These are phyloP conservation scores for Ormosia emarginata DNA, from an alignment of 306 rosid genomes.

Conservation along the genomic window DNA sequence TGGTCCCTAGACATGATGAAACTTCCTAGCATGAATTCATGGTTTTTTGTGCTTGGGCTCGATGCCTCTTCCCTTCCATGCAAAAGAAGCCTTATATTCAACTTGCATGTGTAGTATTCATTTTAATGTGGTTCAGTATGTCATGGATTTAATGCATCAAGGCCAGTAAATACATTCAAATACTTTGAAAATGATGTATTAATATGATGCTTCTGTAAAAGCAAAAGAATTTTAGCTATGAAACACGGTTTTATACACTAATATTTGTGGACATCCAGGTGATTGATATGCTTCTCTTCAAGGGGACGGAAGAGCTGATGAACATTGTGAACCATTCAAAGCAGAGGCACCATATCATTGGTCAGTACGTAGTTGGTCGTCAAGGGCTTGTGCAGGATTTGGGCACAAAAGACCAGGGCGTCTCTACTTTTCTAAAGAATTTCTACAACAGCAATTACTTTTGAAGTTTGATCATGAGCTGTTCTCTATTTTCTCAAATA, in stretches of 20 bases:
- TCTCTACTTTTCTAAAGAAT: slow-evolving; percentile 65
- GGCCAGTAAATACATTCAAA: slow-evolving; percentile 1
- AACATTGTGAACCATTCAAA: slow-evolving; percentile 79
- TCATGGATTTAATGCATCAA: background rate
- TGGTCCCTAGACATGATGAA: background rate
- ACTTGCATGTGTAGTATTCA: background rate
- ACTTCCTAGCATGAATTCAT: background rate
- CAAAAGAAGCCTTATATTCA: background rate
- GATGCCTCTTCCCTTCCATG: background rate
- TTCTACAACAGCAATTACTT: slow-evolving; percentile 78
- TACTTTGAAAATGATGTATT: background rate
- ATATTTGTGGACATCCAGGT: slow-evolving; percentile 57
- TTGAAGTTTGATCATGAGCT: slow-evolving; percentile 35
- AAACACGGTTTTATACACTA: slow-evolving; percentile 9
- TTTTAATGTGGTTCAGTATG: background rate
- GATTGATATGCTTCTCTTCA: slow-evolving; percentile 90
- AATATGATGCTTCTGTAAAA: background rate
- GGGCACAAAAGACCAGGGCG: slow-evolving; percentile 59
- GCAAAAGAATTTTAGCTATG: background rate
- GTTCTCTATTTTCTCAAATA: slow-evolving; percentile 38
- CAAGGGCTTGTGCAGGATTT: slow-evolving; percentile 58
- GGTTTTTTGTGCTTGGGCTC: background rate
- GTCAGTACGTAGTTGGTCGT: slow-evolving; percentile 76
- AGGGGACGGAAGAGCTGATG: slow-evolving; percentile 81
- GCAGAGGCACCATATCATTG: slow-evolving; percentile 94